These are phyloP conservation scores for Trichoderma erinaceum DNA, from an alignment of 495 filamentous ascomycete genomes.

Conservation along the genomic window DNA sequence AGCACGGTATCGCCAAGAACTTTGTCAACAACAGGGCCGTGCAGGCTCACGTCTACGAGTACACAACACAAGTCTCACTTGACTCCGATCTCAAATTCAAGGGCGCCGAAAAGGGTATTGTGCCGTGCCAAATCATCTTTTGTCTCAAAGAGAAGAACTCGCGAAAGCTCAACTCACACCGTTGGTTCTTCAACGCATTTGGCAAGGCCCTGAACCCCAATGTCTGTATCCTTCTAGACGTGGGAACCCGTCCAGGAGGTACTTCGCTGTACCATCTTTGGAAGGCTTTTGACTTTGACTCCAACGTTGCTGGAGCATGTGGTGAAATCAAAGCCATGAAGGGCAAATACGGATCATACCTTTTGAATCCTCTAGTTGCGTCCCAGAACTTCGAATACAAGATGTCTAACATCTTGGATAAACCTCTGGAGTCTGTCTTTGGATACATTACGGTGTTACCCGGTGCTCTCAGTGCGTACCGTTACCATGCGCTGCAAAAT, in stretches of 20 bases:
- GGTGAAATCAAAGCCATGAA: conserved; percentile 97
- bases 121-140: conserved; percentile 98
- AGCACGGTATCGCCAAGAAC: conserved; percentile 98
- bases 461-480: conserved; percentile 89
- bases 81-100: conserved; percentile 97
- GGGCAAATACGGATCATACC: conserved; percentile 70
- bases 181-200: conserved; percentile 99
- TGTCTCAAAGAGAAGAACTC: conserved; percentile 97
- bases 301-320: conserved; percentile 90
- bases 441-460: conserved; percentile 97
- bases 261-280: conserved; percentile 95
- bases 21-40: conserved; percentile 84
- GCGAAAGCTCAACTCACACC: conserved; percentile 97
- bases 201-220: conserved; percentile 89
- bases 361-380: conserved; percentile 91
- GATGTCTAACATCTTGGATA: conserved; percentile 98
- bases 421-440: conserved; percentile 93
- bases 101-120: conserved; percentile 96
- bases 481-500: conserved; percentile 95
- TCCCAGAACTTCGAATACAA: conserved; percentile 99
- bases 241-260: conserved; percentile 81
- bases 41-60: conserved; percentile 93
- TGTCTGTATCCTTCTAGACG: conserved; percentile 92
- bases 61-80: conserved; percentile 94
- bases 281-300: conserved; percentile 98